Evolutionary conservation across 768 basidiomycete genomes (phyloP).

Genomic region (Tulasnella sp.): DNA sequence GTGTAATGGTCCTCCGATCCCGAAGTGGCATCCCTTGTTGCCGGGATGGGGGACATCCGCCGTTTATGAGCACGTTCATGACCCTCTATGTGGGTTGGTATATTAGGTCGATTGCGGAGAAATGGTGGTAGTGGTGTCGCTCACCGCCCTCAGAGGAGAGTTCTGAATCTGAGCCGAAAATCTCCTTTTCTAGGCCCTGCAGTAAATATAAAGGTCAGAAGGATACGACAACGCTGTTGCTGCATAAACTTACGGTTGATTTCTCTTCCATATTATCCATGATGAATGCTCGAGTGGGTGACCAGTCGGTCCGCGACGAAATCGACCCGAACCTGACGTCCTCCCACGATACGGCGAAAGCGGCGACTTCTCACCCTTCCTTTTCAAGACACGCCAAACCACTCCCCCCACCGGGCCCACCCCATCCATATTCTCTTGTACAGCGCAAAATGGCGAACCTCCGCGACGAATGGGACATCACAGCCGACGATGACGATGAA

Average conservation of each 20-base stretch:
- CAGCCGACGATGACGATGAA: slow-evolving; percentile 71
- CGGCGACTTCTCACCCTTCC: neutral
- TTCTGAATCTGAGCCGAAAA: slow-evolving; percentile 78
- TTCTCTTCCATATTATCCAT: neutral
- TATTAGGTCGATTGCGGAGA: slow-evolving; percentile 13
- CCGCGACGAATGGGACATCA: slow-evolving; percentile 5
- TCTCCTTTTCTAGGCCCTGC: slow-evolving; percentile 44
- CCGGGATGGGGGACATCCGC: slow-evolving; percentile 24
- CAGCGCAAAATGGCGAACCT: slow-evolving; percentile 9
- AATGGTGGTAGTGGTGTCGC: neutral
- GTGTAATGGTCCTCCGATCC: slow-evolving; percentile 43
- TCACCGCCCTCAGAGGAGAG: slow-evolving; percentile 61
- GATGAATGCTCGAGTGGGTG: neutral
- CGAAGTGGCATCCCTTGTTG: slow-evolving; percentile 29
- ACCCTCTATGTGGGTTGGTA: slow-evolving; percentile 32
- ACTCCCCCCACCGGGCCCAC: neutral
- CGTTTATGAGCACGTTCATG: slow-evolving; percentile 22
- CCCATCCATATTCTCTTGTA: neutral
- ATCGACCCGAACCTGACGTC: slow-evolving; percentile 1
- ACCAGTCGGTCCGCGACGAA: no score
- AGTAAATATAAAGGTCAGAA: neutral
- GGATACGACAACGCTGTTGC: neutral
- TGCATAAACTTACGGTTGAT: neutral
- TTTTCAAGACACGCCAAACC: neutral
- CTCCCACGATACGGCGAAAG: neutral